These are phyloP conservation scores for Trichaptum fuscoviolaceum DNA, from an alignment of 768 basidiomycete species.

Conservation along the genomic window DNA sequence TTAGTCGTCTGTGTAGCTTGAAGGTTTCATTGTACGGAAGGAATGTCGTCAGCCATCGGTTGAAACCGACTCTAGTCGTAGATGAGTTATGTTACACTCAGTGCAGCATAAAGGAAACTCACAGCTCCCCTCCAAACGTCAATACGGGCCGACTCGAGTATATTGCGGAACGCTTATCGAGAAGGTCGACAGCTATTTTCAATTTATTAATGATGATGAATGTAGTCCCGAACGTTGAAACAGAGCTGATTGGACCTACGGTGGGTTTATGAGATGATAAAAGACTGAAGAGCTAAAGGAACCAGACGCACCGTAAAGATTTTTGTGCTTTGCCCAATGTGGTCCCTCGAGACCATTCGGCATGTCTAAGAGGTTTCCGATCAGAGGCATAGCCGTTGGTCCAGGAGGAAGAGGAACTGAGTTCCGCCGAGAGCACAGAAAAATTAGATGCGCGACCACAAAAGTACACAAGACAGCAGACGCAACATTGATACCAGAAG, in stretches of 20 bases:
- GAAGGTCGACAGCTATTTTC: constrained; percentile 14
- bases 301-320: constrained; percentile 11
- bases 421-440: no score
- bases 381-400: constrained; percentile 12
- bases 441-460: no score
- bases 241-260: constrained; percentile 11
- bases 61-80: neutral
- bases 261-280: neutral
- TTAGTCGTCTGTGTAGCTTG: neutral
- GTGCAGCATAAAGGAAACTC: neutral
- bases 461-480: no score
- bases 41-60: neutral
- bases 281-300: neutral
- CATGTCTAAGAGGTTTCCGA: constrained; percentile 14
- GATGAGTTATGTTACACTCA: neutral
- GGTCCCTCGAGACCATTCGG: constrained; percentile 10
- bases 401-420: constrained; percentile 14
- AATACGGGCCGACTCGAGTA: constrained; percentile 11
- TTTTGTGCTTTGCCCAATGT: constrained; percentile 7
- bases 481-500: no score
- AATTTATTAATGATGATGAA: constrained; percentile 14
- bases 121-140: constrained; percentile 8
- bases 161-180: constrained; percentile 16
- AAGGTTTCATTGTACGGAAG: neutral
- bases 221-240: constrained; percentile 9